Conservation (phyloP, 2,329 filamentous ascomycete species). For the Colletotrichum sp. region DNA sequence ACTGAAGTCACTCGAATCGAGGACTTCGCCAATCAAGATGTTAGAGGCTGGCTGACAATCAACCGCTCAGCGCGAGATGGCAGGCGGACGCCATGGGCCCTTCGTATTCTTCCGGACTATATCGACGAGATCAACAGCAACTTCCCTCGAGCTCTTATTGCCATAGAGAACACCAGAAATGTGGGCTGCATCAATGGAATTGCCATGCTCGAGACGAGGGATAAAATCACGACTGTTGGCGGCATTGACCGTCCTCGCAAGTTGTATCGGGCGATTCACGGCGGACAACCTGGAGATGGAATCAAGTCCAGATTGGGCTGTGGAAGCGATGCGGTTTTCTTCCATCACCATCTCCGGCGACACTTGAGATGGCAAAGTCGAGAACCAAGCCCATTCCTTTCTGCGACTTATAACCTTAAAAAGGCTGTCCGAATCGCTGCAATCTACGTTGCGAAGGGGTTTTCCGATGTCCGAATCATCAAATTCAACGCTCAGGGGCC, state of each 20-base stretch:
- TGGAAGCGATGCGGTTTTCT: not conserved
- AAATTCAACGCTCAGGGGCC: not conserved
- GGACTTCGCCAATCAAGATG: not conserved
- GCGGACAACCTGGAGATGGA: not conserved
- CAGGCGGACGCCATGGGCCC: not conserved
- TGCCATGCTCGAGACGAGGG: not conserved
- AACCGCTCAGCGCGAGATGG: not conserved
- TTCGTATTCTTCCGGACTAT: not conserved
- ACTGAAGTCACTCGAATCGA: not conserved
- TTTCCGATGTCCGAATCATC: not conserved
- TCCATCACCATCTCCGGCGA: not conserved
- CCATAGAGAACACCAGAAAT: not conserved
- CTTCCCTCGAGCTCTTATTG: not conserved
- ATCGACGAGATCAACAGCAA: not conserved
- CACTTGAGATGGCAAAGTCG: not conserved
- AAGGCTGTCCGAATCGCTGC: not conserved
- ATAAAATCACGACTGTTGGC: not conserved
- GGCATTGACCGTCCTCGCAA: fast-evolving
- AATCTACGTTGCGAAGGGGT: not conserved
- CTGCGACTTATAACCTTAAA: not conserved
- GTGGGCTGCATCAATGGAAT: not conserved
- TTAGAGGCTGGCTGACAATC: not conserved
- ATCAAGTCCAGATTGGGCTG: not conserved
- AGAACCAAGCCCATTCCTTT: not conserved
- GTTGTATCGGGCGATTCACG: not conserved